Percentiles rank a stretch among this genome's conserved stretches.
phyloP scores from a whole-genome alignment of 331 rosid genomes.

The Cucumis variabilis region DNA sequence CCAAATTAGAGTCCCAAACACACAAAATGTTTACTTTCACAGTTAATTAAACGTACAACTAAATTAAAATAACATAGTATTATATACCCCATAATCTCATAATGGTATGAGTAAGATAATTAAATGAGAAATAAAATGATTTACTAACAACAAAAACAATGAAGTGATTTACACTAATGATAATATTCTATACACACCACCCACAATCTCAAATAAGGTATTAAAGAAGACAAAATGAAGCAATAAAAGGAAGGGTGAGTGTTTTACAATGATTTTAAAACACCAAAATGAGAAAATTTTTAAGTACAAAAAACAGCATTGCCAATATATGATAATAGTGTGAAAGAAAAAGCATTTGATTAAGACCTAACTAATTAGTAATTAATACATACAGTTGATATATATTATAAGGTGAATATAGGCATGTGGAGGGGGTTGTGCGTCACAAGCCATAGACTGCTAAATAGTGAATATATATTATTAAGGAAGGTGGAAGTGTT shows the following conservation, averaged over 20 bases:
- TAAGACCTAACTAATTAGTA: conserved; percentile 1
- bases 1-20: too few relatives aligned
- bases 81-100: not conserved
- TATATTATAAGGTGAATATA: not conserved
- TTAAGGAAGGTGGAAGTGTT: not conserved
- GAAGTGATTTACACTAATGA: not conserved
- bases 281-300: not conserved
- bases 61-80: not conserved
- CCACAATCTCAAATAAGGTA: not conserved
- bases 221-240: not conserved
- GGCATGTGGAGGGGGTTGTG: not conserved
- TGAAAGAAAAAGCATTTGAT: not conserved
- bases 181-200: not conserved
- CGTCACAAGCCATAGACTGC: not conserved
- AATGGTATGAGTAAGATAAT: not conserved
- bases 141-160: not conserved
- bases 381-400: not conserved
- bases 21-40: too few relatives aligned
- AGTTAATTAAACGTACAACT: not conserved
- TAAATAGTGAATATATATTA: not conserved
- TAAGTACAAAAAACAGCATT: not conserved
- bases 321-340: not conserved
- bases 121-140: not conserved
- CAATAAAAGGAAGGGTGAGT: not conserved
- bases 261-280: not conserved